Percentiles rank a stretch among this genome's conserved stretches.
Conservation (phyloP, 2,329 filamentous ascomycete species). For the Sclerotinia glacialis region DNA sequence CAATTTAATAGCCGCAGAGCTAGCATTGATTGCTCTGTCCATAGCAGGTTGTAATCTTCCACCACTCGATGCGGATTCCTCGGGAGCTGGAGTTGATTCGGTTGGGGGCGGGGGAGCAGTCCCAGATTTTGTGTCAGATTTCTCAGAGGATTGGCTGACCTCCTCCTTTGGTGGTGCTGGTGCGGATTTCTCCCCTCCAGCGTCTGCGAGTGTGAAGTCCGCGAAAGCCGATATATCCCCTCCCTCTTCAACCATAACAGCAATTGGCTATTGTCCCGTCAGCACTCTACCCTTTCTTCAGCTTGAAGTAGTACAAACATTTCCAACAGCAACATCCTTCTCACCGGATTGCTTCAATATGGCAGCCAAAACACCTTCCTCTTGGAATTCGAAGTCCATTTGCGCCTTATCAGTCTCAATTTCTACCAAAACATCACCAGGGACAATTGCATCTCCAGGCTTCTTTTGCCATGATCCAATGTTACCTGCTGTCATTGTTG, state of each 20-base stretch:
- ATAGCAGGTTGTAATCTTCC: constrained; percentile 80
- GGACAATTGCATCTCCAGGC: constrained; percentile 78
- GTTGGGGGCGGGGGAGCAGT: constrained; percentile 57
- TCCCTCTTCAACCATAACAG: constrained; percentile 89
- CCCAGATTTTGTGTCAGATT: constrained; percentile 53
- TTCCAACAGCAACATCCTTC: constrained; percentile 92
- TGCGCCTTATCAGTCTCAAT: constrained; percentile 99
- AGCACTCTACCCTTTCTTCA: constrained; percentile 27
- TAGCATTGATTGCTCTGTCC: constrained; percentile 74
- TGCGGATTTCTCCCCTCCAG: constrained; percentile 74
- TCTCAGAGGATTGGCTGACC: constrained; percentile 60
- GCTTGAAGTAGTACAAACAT: constrained; percentile 61
- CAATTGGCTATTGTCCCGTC: constrained; percentile 72
- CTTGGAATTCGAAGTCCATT: constrained; percentile 99
- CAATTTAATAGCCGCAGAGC: constrained; percentile 72
- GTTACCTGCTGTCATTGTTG: constrained; percentile 95
- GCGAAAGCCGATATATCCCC: constrained; percentile 85
- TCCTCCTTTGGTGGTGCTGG: constrained; percentile 64
- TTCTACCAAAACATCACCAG: constrained; percentile 94
- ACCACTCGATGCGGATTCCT: constrained; percentile 70
- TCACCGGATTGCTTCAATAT: constrained; percentile 87
- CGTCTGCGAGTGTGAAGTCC: constrained; percentile 82
- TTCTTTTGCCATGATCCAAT: constrained; percentile 99
- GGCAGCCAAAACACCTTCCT: constrained; percentile 94
- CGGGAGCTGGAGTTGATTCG: constrained; percentile 63